Percentiles rank a stretch among this genome's conserved stretches.
Evolutionary conservation across 108 stramenopile genomes (phyloP).

Genomic region (Pseudonitzschia pungens): DNA sequence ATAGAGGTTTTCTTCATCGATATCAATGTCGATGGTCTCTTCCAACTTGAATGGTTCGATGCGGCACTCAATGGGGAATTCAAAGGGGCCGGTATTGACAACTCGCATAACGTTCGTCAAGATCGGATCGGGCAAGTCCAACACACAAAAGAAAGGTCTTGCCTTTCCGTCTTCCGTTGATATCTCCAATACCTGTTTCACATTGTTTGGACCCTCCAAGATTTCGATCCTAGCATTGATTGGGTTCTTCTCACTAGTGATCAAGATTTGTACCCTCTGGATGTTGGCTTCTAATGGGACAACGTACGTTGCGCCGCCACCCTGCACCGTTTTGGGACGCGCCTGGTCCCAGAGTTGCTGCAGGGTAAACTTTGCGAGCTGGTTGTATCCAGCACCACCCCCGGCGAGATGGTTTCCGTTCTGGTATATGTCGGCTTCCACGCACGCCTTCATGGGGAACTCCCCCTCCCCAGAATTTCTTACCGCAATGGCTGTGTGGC

Average conservation of each 20-base stretch:
- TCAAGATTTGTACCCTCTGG: conserved; percentile 29
- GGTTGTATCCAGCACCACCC: conserved; percentile 8
- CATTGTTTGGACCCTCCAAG: conserved; percentile 63
- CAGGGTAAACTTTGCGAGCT: conserved; percentile 10
- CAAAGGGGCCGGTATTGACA: conserved; percentile 62
- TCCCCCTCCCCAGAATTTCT: conserved; percentile 82
- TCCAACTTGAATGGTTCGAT: conserved; percentile 14
- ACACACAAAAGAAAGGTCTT: conserved; percentile 54
- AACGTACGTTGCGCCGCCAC: conserved; percentile 16
- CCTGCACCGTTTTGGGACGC: conserved; percentile 10
- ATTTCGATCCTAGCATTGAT: conserved; percentile 65
- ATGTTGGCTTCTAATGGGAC: conserved; percentile 9
- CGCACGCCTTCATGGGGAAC: conserved; percentile 75
- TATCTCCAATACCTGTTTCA: conserved; percentile 64
- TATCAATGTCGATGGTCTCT: background rate
- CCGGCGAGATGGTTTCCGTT: background rate
- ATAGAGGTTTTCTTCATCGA: conserved; percentile 7
- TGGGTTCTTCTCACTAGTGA: conserved; percentile 60
- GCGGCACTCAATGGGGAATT: conserved; percentile 50
- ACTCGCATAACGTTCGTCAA: conserved; percentile 50
- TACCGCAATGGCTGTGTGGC: conserved; percentile 71
- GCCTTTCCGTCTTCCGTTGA: conserved; percentile 61
- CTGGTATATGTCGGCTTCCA: conserved; percentile 53
- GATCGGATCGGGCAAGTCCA: conserved; percentile 48
- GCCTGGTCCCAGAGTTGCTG: conserved; percentile 12